phyloP scores from a whole-genome alignment of 257 asterid genomes.

The Solanum pinnatisectum region DNA sequence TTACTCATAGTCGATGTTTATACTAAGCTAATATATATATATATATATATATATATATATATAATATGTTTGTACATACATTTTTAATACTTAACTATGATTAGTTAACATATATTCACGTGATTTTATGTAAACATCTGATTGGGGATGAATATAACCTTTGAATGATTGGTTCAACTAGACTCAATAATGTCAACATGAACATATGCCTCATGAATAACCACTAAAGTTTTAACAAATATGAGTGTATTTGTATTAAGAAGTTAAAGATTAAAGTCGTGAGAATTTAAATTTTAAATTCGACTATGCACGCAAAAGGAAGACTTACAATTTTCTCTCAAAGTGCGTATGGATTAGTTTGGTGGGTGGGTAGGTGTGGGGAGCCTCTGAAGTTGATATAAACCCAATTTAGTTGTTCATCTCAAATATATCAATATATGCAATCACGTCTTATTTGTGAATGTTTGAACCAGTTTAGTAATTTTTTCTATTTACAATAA shows the following conservation, averaged over 20 bases:
- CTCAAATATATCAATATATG: conserved; percentile 23
- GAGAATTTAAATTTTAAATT: background rate
- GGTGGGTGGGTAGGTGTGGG: background rate
- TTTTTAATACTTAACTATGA: background rate
- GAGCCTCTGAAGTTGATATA: background rate
- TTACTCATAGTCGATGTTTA: background rate
- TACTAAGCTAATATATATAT: background rate
- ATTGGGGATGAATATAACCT: background rate
- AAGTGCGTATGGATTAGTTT: background rate
- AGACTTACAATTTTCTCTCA: background rate
- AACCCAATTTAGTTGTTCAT: conserved; percentile 8
- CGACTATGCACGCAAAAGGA: background rate
- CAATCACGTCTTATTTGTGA: background rate
- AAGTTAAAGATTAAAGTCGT: background rate
- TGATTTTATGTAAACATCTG: background rate
- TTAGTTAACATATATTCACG: background rate
- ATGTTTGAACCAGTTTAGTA: background rate
- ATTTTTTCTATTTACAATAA: background rate
- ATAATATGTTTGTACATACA: background rate
- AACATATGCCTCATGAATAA: background rate
- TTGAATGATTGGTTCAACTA: background rate
- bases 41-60: no score
- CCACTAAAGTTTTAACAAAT: background rate
- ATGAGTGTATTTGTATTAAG: no score
- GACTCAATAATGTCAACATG: background rate